Conservation (phyloP, 495 filamentous ascomycete species). For the Talaromyces trachyspermus region DNA sequence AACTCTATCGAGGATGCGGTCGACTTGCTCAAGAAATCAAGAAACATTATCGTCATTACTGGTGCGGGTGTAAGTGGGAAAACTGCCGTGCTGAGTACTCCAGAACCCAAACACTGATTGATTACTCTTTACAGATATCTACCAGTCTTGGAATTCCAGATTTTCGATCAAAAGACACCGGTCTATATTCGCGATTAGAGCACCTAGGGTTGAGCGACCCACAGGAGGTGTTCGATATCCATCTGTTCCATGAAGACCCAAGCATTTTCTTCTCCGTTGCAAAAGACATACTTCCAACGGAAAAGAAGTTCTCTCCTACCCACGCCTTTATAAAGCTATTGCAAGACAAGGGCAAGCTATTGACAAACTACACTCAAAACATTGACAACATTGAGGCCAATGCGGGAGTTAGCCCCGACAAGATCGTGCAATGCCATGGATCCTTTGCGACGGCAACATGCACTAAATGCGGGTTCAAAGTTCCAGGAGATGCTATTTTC, state of each 20-base stretch:
- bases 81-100: background rate
- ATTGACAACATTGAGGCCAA: conserved; percentile 94
- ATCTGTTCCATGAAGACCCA: conserved; percentile 77
- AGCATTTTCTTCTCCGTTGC: conserved; percentile 88
- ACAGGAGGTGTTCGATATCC: conserved; percentile 91
- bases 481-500: conserved; percentile 72
- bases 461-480: conserved; percentile 69
- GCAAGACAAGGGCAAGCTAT: conserved; percentile 79
- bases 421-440: conserved; percentile 93
- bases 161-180: conserved; percentile 60
- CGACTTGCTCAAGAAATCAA: conserved; percentile 58
- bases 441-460: conserved; percentile 91
- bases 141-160: conserved; percentile 63
- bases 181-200: conserved; percentile 65
- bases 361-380: conserved; percentile 98
- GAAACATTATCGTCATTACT: conserved; percentile 88
- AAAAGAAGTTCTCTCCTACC: conserved; percentile 72
- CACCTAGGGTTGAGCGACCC: conserved; percentile 74
- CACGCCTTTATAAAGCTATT: conserved; percentile 95
- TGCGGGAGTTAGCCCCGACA: conserved; percentile 74
- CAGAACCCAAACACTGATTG: too few species aligned
- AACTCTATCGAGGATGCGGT: conserved; percentile 89
- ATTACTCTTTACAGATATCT: conserved; percentile 58
- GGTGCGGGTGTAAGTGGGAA: conserved; percentile 64
- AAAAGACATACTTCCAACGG: conserved; percentile 77